Conservation (phyloP, 495 filamentous ascomycete genomes). For the Cryomyces minteri region DNA sequence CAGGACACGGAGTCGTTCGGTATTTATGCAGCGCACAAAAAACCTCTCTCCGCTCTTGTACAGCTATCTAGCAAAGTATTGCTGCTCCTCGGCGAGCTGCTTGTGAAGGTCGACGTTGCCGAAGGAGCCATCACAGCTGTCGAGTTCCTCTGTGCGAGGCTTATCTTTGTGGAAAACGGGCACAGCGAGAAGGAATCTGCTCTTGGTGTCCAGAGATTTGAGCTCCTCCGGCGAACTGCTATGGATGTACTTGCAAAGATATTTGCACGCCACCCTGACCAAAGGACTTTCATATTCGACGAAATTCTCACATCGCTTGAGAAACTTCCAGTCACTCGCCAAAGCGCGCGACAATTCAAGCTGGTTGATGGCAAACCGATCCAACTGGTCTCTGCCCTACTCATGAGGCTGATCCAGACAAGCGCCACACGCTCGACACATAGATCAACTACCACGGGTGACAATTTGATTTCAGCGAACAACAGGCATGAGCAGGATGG, state of each 20-base stretch:
- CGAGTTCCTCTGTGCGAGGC: constrained; percentile 55
- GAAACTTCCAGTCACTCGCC: constrained; percentile 74
- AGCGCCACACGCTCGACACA: constrained; percentile 36
- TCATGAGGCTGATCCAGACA: constrained; percentile 87
- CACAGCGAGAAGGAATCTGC: constrained; percentile 76
- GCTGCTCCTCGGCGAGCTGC: constrained; percentile 49
- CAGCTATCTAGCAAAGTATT: constrained; percentile 58
- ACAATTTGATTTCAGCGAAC: not conserved
- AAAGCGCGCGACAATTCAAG: constrained; percentile 85
- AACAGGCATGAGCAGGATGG: not conserved
- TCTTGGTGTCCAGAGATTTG: constrained; percentile 75
- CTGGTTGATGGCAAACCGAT: constrained; percentile 71
- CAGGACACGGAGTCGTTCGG: constrained; percentile 48
- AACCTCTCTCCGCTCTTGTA: constrained; percentile 45
- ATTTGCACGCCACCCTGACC: constrained; percentile 62
- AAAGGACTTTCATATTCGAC: constrained; percentile 68
- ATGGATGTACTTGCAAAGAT: constrained; percentile 92
- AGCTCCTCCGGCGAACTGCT: constrained; percentile 64
- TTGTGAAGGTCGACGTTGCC: constrained; percentile 63
- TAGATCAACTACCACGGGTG: not conserved
- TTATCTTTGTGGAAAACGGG: constrained; percentile 89
- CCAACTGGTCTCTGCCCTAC: constrained; percentile 80
- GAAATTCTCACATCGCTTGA: constrained; percentile 79
- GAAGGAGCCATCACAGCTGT: constrained; percentile 64
- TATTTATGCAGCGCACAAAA: constrained; percentile 43